These are phyloP conservation scores for Xylaria sp. DNA, from an alignment of 2,329 filamentous ascomycete genomes.

Conservation along the genomic window DNA sequence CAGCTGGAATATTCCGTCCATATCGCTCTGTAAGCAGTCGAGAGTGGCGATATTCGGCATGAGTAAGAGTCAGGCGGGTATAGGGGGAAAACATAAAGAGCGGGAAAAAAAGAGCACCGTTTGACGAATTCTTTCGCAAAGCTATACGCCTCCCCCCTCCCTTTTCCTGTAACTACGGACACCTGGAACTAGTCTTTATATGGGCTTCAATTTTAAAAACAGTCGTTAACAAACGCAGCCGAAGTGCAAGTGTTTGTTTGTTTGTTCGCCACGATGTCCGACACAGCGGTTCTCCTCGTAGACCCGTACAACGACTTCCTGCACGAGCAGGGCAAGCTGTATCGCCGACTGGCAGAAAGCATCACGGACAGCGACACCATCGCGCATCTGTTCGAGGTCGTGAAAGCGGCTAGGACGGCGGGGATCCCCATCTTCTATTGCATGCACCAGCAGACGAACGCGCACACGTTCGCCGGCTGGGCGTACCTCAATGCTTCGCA, in stretches of 20 bases:
- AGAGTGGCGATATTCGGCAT: too few species aligned
- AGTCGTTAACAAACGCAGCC: neutral
- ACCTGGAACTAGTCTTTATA: neutral
- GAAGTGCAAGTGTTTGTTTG: too few species aligned
- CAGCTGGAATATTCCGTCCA: neutral
- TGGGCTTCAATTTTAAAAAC: too few species aligned
- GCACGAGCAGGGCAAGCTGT: constrained; percentile 5
- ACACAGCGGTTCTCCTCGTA: constrained; percentile 2
- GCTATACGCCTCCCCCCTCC: neutral
- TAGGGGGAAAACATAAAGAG: neutral
- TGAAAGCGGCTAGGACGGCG: constrained; percentile 2
- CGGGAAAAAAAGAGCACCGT: neutral
- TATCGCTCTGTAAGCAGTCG: neutral
- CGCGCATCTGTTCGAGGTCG: constrained; percentile 9
- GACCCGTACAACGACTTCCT: constrained; percentile 10
- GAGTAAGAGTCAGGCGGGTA: neutral
- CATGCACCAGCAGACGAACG: constrained; percentile 20
- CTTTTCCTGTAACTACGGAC: neutral
- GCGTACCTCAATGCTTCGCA: constrained; percentile 11
- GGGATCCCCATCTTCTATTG: constrained; percentile 14
- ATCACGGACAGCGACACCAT: constrained; percentile 12
- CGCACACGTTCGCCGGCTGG: constrained; percentile 8
- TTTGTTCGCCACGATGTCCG: too few species aligned
- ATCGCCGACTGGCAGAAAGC: constrained; percentile 4
- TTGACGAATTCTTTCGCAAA: too few species aligned